Percentiles rank a stretch among this genome's conserved stretches.
Evolutionary conservation across 768 basidiomycete genomes (phyloP).

Genomic region (Trametes coccinea): DNA sequence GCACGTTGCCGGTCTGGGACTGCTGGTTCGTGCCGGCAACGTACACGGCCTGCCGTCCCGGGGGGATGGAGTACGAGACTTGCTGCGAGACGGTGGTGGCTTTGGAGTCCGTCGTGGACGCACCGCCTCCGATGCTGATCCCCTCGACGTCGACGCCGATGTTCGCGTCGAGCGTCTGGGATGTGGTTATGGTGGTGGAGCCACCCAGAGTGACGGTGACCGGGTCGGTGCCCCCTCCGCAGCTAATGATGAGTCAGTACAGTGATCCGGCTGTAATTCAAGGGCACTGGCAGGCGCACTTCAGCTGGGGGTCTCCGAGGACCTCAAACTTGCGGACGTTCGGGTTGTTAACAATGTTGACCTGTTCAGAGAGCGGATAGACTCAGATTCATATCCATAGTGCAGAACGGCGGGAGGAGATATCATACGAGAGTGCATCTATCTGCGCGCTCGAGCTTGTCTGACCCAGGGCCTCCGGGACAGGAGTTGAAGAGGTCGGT

Average conservation of each 20-base stretch:
- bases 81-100: slow-evolving; percentile 5
- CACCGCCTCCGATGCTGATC: slow-evolving; percentile 8
- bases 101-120: neutral
- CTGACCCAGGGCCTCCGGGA: slow-evolving; percentile 18
- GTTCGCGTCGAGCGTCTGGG: slow-evolving; percentile 3
- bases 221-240: slow-evolving; percentile 3
- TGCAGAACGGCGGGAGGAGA: neutral
- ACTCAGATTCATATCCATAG: too few species aligned
- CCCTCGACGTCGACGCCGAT: slow-evolving; percentile 12
- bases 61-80: slow-evolving; percentile 4
- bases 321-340: slow-evolving; percentile 7
- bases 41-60: slow-evolving; percentile 15
- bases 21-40: slow-evolving; percentile 9
- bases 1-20: slow-evolving; percentile 16
- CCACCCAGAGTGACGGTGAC: slow-evolving; percentile 13
- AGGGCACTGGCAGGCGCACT: neutral
- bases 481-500: slow-evolving; percentile 16
- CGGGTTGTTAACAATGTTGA: slow-evolving; percentile 14
- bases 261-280: neutral
- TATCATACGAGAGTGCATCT: slow-evolving; percentile 12
- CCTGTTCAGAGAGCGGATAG: too few species aligned
- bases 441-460: slow-evolving; percentile 8
- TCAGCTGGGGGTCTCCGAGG: slow-evolving; percentile 19
- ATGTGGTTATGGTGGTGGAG: slow-evolving; percentile 3
- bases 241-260: neutral